Evolutionary conservation across 2,329 filamentous ascomycete genomes (phyloP).

Genomic region (Cryphonectria radicalis): DNA sequence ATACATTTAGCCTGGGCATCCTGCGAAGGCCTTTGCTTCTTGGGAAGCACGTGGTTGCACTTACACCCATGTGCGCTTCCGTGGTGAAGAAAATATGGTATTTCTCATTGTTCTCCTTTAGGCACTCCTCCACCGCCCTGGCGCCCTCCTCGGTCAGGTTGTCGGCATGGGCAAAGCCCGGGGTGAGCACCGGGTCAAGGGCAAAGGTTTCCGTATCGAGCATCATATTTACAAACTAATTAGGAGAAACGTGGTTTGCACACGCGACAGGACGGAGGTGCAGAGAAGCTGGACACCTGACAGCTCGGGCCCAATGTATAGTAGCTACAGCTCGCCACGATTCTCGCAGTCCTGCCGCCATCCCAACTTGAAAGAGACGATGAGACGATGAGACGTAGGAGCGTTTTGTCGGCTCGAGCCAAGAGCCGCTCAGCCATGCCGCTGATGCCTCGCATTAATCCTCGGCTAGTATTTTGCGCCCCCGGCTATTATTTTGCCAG

Average conservation of each 20-base stretch:
- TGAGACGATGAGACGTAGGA: background rate
- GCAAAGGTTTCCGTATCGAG: conserved; percentile 16
- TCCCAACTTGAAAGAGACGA: background rate
- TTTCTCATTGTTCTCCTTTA: conserved; percentile 19
- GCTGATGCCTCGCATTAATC: background rate
- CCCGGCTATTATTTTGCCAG: background rate
- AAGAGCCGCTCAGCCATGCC: background rate
- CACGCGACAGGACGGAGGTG: background rate
- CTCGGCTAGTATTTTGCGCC: background rate
- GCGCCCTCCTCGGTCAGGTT: conserved; percentile 15
- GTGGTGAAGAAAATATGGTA: conserved; percentile 20
- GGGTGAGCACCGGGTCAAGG: conserved; percentile 13
- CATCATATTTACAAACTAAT: background rate
- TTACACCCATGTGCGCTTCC: conserved; percentile 19
- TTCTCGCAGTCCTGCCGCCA: background rate
- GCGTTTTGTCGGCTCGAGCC: background rate
- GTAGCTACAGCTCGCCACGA: background rate
- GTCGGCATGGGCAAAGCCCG: conserved; percentile 14
- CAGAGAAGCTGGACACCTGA: background rate
- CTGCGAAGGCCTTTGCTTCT: background rate
- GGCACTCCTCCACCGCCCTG: conserved; percentile 6
- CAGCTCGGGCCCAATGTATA: background rate
- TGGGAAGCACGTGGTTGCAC: background rate
- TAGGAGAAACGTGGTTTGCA: background rate
- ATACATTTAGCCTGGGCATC: background rate